Evolutionary conservation across 805 yeast genomes (phyloP), one percentile per base, ranked within the genome.

Genomic region (Blastobotrys mokoenaii): DNA sequence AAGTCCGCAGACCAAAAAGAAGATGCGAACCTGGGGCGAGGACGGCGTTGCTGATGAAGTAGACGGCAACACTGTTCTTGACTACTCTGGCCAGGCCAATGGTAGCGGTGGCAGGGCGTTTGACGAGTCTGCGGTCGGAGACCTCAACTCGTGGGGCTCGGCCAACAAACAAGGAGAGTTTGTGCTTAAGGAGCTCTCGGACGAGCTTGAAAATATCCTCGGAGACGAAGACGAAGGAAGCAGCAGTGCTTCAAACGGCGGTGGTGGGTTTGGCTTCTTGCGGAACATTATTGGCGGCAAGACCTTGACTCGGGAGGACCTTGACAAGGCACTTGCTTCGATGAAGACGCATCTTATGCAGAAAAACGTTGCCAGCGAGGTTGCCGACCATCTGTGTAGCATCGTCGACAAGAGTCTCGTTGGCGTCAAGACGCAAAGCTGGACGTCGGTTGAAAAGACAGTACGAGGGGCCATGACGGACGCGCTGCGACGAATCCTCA

Each of bases 321-420:
- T 90, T 46, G 73, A 73, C 33, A 77, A 79, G 37, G 80, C 86
- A 1, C 66, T 84, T 17, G 71, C 71, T 34, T 77, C 80, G 38
- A 73, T 93, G 64, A 74, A 77, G 45, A 83, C 84, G 47, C 94
- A 86, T 55, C 69, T 90, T 45, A 76, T 93, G 49, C 72, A 82
- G 51, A 90, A 89, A 56, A 90, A 90, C 57, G 93, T 90, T 29
- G 93, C 97, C 2, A 93, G 95, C 9, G 84, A 83, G 47, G 95
- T 88, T 2, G 93, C 97, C 0, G 77, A 71, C 35, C 73, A 76
- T 39, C 71, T 90, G 40, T 77, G 86, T 38, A 73, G 77, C 12
- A 80, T 79, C 47, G 87, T 93, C 33, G 80, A 80, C 45, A 71
- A 72, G 50, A 81, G 80, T 46, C 63, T 93, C 38, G 68, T 79